A percentile compares a stretch with the other conserved stretches of the same genome.
Evolutionary conservation across 768 basidiomycete genomes (phyloP).

Genomic region (Coprinopsis sp.): DNA sequence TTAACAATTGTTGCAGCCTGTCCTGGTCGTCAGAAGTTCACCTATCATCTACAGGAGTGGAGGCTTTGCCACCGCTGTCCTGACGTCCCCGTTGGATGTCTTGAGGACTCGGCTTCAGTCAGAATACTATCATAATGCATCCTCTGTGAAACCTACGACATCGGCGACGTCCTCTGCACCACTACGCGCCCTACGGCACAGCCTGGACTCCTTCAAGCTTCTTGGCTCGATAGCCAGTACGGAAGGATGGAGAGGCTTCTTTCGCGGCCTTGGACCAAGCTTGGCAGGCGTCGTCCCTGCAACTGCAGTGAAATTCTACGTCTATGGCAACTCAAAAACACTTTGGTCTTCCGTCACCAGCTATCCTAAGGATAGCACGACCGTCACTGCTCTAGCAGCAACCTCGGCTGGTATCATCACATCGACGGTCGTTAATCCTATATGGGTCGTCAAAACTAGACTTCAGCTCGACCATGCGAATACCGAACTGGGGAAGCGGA

Average conservation of each 20-base stretch:
- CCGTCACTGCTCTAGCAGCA: background rate
- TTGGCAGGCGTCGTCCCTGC: constrained; percentile 3
- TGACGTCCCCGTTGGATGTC: constrained; percentile 3
- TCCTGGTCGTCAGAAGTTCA: background rate
- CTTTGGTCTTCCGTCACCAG: background rate
- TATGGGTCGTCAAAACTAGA: constrained; percentile 7
- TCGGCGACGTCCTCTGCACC: background rate
- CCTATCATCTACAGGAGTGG: background rate
- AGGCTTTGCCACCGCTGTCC: constrained; percentile 3
- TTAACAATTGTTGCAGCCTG: background rate
- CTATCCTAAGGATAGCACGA: background rate
- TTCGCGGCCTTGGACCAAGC: constrained; percentile 1
- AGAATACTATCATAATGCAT: background rate
- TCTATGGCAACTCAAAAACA: constrained; percentile 5
- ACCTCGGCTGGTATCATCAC: background rate
- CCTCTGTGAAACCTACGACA: background rate
- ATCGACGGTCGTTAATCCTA: constrained; percentile 2
- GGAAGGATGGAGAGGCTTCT: constrained; percentile 7
- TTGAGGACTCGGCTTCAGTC: constrained; percentile 3
- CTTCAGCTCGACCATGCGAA: constrained; percentile 1
- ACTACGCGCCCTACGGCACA: background rate
- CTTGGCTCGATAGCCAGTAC: background rate
- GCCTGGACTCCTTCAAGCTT: background rate
- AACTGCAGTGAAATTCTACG: constrained; percentile 2
- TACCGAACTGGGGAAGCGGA: background rate